Evolutionary conservation across 495 filamentous ascomycete genomes (phyloP).

Genomic region (Rhizodiscina lignyota): DNA sequence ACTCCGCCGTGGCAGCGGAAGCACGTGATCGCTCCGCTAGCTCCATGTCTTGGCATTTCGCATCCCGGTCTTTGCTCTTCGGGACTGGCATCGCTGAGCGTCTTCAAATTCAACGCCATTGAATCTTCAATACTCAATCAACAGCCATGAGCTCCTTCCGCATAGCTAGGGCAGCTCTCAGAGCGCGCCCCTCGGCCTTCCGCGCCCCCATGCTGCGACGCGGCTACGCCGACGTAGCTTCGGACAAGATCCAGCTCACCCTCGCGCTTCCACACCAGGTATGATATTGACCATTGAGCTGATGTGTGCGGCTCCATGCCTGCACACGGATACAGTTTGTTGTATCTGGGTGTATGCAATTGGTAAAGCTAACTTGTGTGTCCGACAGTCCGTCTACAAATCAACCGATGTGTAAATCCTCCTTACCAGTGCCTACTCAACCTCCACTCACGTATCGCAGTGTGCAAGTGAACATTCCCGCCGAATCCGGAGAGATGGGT

Average conservation of each 20-base stretch:
- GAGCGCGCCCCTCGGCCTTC: conserved; percentile 45
- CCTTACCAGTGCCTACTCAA: conserved; percentile 4
- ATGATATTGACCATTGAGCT: conserved; percentile 21
- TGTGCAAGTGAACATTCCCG: conserved; percentile 96
- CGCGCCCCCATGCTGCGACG: conserved; percentile 60
- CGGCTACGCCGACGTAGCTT: conserved; percentile 84
- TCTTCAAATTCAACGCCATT: too few species aligned
- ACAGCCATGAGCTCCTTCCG: conserved; percentile 73
- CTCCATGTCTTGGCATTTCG: too few species aligned
- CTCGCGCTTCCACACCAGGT: conserved; percentile 97
- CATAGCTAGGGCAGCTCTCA: conserved; percentile 70
- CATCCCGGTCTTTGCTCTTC: too few species aligned
- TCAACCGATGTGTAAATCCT: conserved; percentile 55
- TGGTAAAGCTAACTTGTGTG: background rate
- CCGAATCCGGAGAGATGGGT: conserved; percentile 98
- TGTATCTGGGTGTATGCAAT: background rate
- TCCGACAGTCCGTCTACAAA: conserved; percentile 51
- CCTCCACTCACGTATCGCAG: conserved; percentile 25
- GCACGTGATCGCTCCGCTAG: too few species aligned
- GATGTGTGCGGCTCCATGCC: too few species aligned
- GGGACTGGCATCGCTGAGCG: too few species aligned
- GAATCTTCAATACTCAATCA: background rate
- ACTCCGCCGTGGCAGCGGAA: too few species aligned
- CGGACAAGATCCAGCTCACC: conserved; percentile 95
- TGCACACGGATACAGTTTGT: background rate